Conservation (phyloP, 352 stramenopile species). For the Thalassiosira exigua region DNA sequence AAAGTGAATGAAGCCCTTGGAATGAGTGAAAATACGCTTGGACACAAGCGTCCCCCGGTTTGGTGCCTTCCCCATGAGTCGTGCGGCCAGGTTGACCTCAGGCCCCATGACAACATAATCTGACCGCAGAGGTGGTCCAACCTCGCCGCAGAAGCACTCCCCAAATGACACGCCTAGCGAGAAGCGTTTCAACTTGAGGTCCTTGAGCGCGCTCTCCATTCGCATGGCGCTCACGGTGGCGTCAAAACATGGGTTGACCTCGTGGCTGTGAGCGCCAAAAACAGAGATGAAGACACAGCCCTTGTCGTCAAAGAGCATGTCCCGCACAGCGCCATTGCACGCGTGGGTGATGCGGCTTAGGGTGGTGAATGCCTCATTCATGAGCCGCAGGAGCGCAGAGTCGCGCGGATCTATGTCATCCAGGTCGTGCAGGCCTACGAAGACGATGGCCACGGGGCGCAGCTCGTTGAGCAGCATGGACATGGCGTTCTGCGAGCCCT, state of each 20-base stretch:
- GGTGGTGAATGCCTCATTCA: slow-evolving; percentile 73
- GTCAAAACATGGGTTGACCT: slow-evolving; percentile 68
- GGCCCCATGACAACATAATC: slow-evolving; percentile 81
- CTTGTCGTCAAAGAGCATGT: slow-evolving; percentile 83
- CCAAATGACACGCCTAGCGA: slow-evolving; percentile 73
- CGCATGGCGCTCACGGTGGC: slow-evolving; percentile 65
- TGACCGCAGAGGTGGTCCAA: slow-evolving; percentile 56
- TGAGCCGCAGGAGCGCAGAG: slow-evolving; percentile 55
- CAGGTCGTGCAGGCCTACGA: slow-evolving; percentile 65
- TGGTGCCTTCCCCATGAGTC: slow-evolving; percentile 73
- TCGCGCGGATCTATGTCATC: slow-evolving; percentile 63
- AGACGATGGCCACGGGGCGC: slow-evolving; percentile 64
- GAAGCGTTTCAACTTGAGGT: slow-evolving; percentile 59
- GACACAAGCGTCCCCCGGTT: slow-evolving; percentile 67
- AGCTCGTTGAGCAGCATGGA: slow-evolving; percentile 71
- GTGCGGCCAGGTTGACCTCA: slow-evolving; percentile 74
- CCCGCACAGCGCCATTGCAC: slow-evolving; percentile 72
- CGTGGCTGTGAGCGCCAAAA: slow-evolving; percentile 73
- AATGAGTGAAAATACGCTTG: slow-evolving; percentile 66
- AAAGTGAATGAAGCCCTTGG: slow-evolving; percentile 65
- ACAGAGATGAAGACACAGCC: slow-evolving; percentile 81
- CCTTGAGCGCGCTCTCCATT: slow-evolving; percentile 71
- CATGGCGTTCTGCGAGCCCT: slow-evolving; percentile 63
- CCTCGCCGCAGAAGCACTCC: slow-evolving; percentile 76
- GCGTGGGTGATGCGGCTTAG: slow-evolving; percentile 65